phyloP scores from a whole-genome alignment of 306 rosid species.

The Casuarina cunninghamiana region DNA sequence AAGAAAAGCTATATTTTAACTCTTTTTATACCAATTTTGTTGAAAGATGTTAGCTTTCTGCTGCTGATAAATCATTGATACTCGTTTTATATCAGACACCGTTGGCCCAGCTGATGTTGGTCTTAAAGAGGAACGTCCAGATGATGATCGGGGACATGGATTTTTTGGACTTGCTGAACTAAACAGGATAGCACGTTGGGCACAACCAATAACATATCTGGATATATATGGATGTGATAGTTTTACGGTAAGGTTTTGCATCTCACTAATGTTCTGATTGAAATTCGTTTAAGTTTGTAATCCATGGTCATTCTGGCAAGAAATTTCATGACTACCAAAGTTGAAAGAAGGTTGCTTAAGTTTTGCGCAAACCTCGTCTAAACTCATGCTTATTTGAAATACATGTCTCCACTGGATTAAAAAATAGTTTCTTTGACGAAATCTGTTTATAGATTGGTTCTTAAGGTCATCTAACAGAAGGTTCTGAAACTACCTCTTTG shows the following conservation, averaged over 20 bases:
- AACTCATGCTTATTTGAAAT: neutral
- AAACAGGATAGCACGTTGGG: conserved; percentile 70
- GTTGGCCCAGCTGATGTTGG: conserved; percentile 74
- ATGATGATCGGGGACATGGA: conserved; percentile 86
- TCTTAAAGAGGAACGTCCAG: conserved; percentile 62
- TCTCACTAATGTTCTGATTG: neutral
- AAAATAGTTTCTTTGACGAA: neutral
- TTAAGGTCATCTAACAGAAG: neutral
- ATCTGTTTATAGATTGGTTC: neutral
- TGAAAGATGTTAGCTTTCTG: conserved; percentile 8
- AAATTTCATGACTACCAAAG: neutral
- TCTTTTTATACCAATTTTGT: neutral
- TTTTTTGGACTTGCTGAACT: conserved; percentile 54
- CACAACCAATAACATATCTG: conserved; percentile 85
- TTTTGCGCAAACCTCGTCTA: neutral
- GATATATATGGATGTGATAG: conserved; percentile 65
- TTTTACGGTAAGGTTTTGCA: conserved; percentile 64
- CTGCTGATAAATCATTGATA: conserved; percentile 23
- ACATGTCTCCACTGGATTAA: neutral
- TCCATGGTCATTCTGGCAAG: neutral
- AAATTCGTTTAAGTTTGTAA: neutral
- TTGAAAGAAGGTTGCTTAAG: neutral
- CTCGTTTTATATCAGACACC: conserved; percentile 49
- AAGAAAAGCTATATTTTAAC: too few relatives aligned
- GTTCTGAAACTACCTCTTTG: neutral